phyloP scores from a whole-genome alignment of 108 stramenopile genomes.

The Thalassiosira profunda region DNA sequence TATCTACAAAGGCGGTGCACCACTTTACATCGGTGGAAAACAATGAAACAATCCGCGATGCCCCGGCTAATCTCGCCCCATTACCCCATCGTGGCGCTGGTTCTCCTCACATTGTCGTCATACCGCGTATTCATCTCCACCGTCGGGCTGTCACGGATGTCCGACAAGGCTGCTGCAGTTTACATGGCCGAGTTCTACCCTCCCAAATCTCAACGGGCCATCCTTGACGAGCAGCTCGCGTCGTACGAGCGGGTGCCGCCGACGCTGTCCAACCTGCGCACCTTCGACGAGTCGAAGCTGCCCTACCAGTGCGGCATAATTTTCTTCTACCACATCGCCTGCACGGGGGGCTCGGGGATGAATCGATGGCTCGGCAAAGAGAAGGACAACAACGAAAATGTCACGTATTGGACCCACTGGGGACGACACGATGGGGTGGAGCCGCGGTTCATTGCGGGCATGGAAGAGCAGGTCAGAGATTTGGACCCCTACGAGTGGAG shows the following conservation, averaged over 20 bases:
- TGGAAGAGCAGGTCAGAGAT: constrained; percentile 14
- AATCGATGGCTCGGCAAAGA: constrained; percentile 31
- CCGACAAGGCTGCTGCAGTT: constrained; percentile 1
- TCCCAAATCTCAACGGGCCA: background rate
- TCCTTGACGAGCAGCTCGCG: background rate
- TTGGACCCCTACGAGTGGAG: constrained; percentile 34
- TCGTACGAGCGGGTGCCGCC: constrained; percentile 1
- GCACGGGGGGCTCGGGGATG: constrained; percentile 11
- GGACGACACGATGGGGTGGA: constrained; percentile 1
- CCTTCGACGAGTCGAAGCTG: constrained; percentile 25
- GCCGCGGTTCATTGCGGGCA: constrained; percentile 8
- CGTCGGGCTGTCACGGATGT: background rate
- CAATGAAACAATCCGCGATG: background rate
- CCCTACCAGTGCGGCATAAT: constrained; percentile 37
- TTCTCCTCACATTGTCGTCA: constrained; percentile 12
- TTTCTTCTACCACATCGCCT: constrained; percentile 31
- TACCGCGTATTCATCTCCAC: constrained; percentile 11
- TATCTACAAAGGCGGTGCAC: no score
- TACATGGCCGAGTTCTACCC: constrained; percentile 18
- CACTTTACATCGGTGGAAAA: no score
- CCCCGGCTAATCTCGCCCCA: background rate
- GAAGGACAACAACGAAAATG: constrained; percentile 18
- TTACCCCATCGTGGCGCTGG: constrained; percentile 3
- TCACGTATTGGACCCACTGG: constrained; percentile 41
- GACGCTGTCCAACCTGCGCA: constrained; percentile 8